Percentiles rank a stretch among this genome's conserved stretches.
phyloP scores from a whole-genome alignment of 2,329 filamentous ascomycete species.

The Fusarium scirpi region DNA sequence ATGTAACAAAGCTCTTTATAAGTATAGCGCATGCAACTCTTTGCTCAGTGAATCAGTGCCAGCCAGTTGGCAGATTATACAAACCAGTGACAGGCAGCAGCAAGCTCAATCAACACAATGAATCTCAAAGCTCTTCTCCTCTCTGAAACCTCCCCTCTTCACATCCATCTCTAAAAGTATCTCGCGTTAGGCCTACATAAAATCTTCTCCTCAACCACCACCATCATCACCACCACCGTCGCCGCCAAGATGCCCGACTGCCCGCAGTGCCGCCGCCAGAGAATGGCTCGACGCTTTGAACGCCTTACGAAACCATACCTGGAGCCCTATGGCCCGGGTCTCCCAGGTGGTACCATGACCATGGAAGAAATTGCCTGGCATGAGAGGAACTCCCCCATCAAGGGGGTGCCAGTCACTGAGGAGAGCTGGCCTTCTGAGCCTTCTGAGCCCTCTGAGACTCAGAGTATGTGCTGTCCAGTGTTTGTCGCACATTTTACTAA shows the following conservation, averaged over 20 bases:
- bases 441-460: too few species aligned
- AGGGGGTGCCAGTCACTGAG: background rate
- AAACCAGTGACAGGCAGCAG: background rate
- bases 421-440: background rate
- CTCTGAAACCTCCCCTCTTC: background rate
- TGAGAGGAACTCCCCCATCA: background rate
- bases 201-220: background rate
- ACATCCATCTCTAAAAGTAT: background rate
- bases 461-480: background rate
- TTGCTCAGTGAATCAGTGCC: background rate
- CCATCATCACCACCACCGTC: background rate
- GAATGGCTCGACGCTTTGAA: background rate
- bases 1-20: background rate
- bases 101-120: background rate
- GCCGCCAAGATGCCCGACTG: background rate
- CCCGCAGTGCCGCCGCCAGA: background rate
- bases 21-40: background rate
- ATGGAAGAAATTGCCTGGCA: background rate
- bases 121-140: background rate
- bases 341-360: background rate
- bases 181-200: background rate
- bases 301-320: background rate
- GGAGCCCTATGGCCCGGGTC: background rate
- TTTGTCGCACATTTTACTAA: too few species aligned
- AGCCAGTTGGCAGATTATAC: background rate